phyloP scores from a whole-genome alignment of 2,329 filamentous ascomycete genomes.

The Cephalotrichum gorgonifer region DNA sequence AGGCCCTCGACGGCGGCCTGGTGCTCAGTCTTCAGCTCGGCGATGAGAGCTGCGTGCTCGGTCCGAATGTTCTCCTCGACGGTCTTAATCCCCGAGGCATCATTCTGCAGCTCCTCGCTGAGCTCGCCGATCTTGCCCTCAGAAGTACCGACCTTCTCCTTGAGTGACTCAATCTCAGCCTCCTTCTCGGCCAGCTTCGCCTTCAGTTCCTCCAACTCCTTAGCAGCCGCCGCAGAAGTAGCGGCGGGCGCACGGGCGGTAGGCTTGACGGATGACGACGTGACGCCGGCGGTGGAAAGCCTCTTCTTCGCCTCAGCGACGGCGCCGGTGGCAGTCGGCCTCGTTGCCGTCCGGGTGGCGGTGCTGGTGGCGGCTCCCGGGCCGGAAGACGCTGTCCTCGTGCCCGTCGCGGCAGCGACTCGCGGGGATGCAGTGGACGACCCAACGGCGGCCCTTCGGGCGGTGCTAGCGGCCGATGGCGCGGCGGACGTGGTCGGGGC shows the following conservation, averaged over 20 bases:
- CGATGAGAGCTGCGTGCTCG: conserved; percentile 30
- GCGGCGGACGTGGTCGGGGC: conserved; percentile 20
- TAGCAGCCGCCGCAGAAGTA: conserved; percentile 29
- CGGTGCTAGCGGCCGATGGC: conserved; percentile 16
- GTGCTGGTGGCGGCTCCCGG: conserved; percentile 18
- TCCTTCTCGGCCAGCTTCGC: conserved; percentile 48
- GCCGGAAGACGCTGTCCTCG: conserved; percentile 22
- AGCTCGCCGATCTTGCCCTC: conserved; percentile 46
- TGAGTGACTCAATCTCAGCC: conserved; percentile 44
- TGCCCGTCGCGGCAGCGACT: conserved; percentile 15
- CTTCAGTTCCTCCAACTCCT: conserved; percentile 51
- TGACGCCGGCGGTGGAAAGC: conserved; percentile 36
- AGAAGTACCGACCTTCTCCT: conserved; percentile 43
- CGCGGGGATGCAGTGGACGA: conserved; percentile 17
- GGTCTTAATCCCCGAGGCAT: conserved; percentile 22
- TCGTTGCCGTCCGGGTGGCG: conserved; percentile 16
- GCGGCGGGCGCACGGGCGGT: conserved; percentile 20
- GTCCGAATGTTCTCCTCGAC: conserved; percentile 30
- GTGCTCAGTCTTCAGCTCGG: conserved; percentile 38
- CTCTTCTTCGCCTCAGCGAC: conserved; percentile 41
- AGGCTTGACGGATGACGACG: conserved; percentile 24
- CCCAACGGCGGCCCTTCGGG: conserved; percentile 7
- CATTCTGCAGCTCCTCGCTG: conserved; percentile 36
- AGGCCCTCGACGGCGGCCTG: conserved; percentile 36
- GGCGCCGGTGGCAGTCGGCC: conserved; percentile 19